Percentiles rank a stretch among this genome's conserved stretches.
Conservation (phyloP, 202 grass and related monocot species). For the Digitaria exilis region DNA sequence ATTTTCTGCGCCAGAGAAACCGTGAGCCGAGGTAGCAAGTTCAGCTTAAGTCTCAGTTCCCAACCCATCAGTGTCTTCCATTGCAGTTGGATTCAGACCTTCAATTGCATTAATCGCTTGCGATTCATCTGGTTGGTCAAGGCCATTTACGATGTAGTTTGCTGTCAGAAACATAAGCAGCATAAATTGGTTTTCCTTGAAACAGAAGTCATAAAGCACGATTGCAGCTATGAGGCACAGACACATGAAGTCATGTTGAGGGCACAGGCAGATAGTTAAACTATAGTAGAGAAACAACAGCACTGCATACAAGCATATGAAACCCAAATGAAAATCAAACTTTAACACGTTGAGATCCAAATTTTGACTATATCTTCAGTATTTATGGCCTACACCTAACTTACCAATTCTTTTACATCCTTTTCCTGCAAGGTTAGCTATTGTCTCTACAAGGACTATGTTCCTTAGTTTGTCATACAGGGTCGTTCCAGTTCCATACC, state of each 20-base stretch:
- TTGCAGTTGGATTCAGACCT: constrained; percentile 23
- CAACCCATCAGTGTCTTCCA: constrained; percentile 32
- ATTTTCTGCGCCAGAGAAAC: not conserved
- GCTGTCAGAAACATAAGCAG: constrained; percentile 42
- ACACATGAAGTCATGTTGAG: constrained; percentile 1
- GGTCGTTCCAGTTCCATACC: constrained; percentile 46
- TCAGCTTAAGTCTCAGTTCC: constrained; percentile 29
- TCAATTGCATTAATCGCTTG: constrained; percentile 32
- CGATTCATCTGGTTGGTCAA: constrained; percentile 41
- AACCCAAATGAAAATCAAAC: not conserved
- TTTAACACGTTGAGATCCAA: not conserved
- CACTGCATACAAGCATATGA: not conserved
- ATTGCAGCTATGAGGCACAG: constrained; percentile 1
- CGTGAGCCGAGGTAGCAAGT: not conserved
- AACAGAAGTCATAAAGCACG: not conserved
- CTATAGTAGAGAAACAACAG: not conserved
- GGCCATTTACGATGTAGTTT: constrained; percentile 50
- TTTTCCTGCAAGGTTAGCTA: not conserved
- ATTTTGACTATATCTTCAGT: constrained; percentile 12
- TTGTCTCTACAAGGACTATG: constrained; percentile 16
- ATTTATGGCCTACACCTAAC: not conserved
- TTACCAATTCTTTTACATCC: not conserved
- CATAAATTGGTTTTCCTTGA: constrained; percentile 18
- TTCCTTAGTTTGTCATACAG: not conserved
- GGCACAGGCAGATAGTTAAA: not conserved